Evolutionary conservation across 768 basidiomycete species (phyloP).

Genomic region (Sarcomyxa edulis): DNA sequence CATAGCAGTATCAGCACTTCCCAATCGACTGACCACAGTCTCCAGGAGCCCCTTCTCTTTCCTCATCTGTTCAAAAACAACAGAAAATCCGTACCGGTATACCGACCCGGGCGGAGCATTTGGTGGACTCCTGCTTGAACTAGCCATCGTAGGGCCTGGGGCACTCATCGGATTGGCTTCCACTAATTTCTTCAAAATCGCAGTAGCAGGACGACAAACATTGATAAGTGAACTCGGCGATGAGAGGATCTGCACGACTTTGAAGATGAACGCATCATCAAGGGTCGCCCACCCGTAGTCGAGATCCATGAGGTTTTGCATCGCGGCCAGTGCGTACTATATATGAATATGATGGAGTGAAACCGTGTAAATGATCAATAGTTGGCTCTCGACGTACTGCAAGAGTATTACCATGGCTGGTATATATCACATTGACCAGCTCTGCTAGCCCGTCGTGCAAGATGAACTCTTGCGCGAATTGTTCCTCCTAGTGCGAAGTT

Average conservation of each 20-base stretch:
- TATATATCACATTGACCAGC: constrained; percentile 64
- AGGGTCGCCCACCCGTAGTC: constrained; percentile 81
- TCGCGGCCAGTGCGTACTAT: constrained; percentile 79
- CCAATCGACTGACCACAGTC: constrained; percentile 75
- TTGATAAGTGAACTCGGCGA: constrained; percentile 78
- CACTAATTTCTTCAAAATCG: constrained; percentile 84
- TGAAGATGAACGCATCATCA: constrained; percentile 65
- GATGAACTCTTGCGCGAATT: constrained; percentile 77
- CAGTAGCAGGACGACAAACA: constrained; percentile 86
- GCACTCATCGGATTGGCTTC: constrained; percentile 76
- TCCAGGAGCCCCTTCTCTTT: constrained; percentile 67
- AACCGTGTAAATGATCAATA: constrained; percentile 3
- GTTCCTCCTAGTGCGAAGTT: constrained; percentile 57
- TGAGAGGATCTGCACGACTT: constrained; percentile 73
- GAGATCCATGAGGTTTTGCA: constrained; percentile 87
- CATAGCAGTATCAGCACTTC: constrained; percentile 82
- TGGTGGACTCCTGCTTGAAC: constrained; percentile 56
- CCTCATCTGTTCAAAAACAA: constrained; percentile 80
- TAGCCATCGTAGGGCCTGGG: constrained; percentile 50
- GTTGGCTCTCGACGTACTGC: constrained; percentile 46
- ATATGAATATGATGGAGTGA: constrained; percentile 6
- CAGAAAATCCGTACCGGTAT: constrained; percentile 78
- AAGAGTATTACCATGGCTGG: constrained; percentile 74
- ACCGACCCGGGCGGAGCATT: constrained; percentile 60
- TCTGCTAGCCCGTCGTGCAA: constrained; percentile 64